Conservation (phyloP, 2,329 filamentous ascomycete species). For the Fusarium devonianum region DNA sequence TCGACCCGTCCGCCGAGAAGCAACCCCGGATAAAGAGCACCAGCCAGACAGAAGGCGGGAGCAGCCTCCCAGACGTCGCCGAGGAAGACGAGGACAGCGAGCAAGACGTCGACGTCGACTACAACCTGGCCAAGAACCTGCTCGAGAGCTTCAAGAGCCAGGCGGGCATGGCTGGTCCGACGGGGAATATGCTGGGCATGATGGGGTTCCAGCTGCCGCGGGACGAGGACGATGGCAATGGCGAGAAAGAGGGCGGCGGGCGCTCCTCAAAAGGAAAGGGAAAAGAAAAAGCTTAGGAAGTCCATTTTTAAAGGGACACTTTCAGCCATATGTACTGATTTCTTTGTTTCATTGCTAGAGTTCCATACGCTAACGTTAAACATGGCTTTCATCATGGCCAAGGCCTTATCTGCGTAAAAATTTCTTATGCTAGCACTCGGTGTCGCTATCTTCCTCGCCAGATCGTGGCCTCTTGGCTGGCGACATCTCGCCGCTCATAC, state of each 20-base stretch:
- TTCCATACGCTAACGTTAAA: too few relatives aligned
- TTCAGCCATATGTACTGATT: conserved; percentile 1
- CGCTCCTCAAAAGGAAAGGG: conserved; percentile 15
- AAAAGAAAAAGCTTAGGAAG: conserved; percentile 1
- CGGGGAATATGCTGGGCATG: conserved; percentile 84
- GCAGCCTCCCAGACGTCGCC: conserved; percentile 42
- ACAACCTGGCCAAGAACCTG: conserved; percentile 88
- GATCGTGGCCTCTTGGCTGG: conserved; percentile 55
- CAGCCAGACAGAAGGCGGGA: conserved; percentile 28
- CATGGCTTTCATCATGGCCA: conserved; percentile 6
- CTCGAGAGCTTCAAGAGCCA: conserved; percentile 93
- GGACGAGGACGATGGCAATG: conserved; percentile 70
- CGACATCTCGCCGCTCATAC: conserved; percentile 52
- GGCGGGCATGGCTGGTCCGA: conserved; percentile 83
- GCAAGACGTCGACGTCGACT: conserved; percentile 77
- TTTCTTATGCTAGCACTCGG: conserved; percentile 3
- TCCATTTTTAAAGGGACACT: neutral
- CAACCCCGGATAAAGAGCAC: conserved; percentile 43
- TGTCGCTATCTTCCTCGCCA: conserved; percentile 31
- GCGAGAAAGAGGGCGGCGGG: conserved; percentile 34
- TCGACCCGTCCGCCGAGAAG: conserved; percentile 51
- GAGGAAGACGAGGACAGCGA: conserved; percentile 60
- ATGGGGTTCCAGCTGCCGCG: conserved; percentile 84
- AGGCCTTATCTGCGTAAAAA: too few relatives aligned
- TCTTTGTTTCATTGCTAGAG: neutral